Percentiles rank a stretch among this genome's conserved stretches.
Evolutionary conservation across 805 yeast species (phyloP).

Genomic region (Teunomyces tritomae): DNA sequence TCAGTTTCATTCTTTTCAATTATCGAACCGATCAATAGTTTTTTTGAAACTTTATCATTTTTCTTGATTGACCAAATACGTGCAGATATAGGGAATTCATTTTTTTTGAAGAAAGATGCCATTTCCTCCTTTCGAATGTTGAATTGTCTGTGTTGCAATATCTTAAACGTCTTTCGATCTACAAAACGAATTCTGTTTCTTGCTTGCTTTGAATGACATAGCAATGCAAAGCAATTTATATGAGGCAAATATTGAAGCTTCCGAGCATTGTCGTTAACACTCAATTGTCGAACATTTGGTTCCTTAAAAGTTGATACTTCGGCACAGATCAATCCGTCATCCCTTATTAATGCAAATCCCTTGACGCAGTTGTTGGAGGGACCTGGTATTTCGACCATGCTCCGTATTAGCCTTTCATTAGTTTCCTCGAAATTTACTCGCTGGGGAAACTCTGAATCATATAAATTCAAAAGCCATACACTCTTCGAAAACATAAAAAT

Average conservation of each 20-base stretch:
- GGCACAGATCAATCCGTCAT: slow-evolving; percentile 35
- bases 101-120: slow-evolving; percentile 17
- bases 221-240: slow-evolving; percentile 25
- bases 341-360: slow-evolving; percentile 24
- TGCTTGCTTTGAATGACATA: slow-evolving; percentile 29
- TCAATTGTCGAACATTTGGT: slow-evolving; percentile 27
- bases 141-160: slow-evolving; percentile 18
- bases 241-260: slow-evolving; percentile 29
- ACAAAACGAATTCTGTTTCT: slow-evolving; percentile 28
- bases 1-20: slow-evolving; percentile 7
- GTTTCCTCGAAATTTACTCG: slow-evolving; percentile 36
- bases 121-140: slow-evolving; percentile 4
- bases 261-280: slow-evolving; percentile 32
- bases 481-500: slow-evolving; percentile 24
- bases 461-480: slow-evolving; percentile 32
- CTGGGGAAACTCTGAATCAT: slow-evolving; percentile 24
- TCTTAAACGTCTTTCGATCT: slow-evolving; percentile 28
- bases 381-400: slow-evolving; percentile 14
- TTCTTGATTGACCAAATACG: slow-evolving; percentile 35
- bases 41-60: slow-evolving; percentile 30
- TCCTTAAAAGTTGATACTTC: slow-evolving; percentile 20
- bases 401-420: slow-evolving; percentile 24
- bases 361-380: background rate
- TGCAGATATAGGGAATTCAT: slow-evolving; percentile 32
- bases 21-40: slow-evolving; percentile 31